phyloP scores from a whole-genome alignment of 805 yeast genomes.

The Metschnikowia lochheadii region DNA sequence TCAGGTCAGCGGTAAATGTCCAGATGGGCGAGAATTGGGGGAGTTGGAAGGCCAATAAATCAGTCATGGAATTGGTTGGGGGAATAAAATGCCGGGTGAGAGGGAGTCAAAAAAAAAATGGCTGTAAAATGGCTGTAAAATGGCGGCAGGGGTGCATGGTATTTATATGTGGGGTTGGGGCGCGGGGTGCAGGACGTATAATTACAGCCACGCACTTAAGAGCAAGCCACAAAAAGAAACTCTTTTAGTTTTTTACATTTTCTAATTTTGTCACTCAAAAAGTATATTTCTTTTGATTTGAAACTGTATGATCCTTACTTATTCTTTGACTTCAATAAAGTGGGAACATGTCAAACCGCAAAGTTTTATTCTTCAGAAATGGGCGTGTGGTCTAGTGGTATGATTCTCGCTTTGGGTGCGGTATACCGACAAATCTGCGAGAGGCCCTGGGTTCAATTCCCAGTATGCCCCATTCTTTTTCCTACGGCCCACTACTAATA shows the following conservation, averaged over 20 bases:
- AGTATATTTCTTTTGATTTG: too few relatives aligned
- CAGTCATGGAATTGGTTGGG: background rate
- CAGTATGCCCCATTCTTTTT: slow-evolving; percentile 25
- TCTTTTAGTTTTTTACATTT: too few relatives aligned
- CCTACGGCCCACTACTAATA: background rate
- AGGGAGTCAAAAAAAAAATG: background rate
- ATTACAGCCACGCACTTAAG: too few relatives aligned
- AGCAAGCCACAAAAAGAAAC: too few relatives aligned
- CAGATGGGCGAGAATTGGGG: slow-evolving; percentile 42
- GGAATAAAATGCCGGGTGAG: background rate
- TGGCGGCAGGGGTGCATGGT: background rate
- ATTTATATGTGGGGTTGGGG: background rate
- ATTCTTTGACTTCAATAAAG: too few relatives aligned
- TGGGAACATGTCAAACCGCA: too few relatives aligned
- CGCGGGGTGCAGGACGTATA: background rate
- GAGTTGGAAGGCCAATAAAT: slow-evolving; percentile 5
- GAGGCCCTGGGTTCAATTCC: slow-evolving; percentile 36
- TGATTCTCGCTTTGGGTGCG: slow-evolving; percentile 17
- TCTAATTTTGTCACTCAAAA: too few relatives aligned
- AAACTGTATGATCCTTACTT: too few relatives aligned
- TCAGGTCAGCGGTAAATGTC: slow-evolving; percentile 53
- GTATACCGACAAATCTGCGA: slow-evolving; percentile 20
- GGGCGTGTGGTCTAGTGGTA: slow-evolving; percentile 22
- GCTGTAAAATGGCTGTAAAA: background rate
- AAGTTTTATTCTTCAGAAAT: background rate